A percentile compares a stretch with the other conserved stretches of the same genome.
Evolutionary conservation across 2,329 filamentous ascomycete genomes (phyloP).

Genomic region (Pseudofabraea citricarpa): DNA sequence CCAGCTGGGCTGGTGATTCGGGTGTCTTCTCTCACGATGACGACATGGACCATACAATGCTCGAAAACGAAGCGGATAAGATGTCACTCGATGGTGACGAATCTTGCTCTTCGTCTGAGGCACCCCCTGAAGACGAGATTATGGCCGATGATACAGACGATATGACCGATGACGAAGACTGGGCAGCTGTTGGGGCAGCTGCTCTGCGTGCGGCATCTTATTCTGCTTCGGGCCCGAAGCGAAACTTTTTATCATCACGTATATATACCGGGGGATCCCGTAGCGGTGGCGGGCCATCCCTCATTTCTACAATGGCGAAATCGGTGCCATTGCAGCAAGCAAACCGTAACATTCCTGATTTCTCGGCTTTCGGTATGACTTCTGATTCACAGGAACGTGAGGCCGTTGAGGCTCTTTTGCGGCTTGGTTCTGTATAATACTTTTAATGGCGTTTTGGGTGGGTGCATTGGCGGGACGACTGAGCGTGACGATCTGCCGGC

Average conservation of each 20-base stretch:
- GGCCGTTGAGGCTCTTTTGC: slow-evolving; percentile 74
- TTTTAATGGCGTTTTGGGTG: slow-evolving; percentile 18
- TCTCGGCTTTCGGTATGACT: slow-evolving; percentile 33
- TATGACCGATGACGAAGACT: slow-evolving; percentile 92
- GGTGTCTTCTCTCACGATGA: slow-evolving; percentile 72
- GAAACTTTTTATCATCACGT: slow-evolving; percentile 41
- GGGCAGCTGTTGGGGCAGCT: slow-evolving; percentile 83
- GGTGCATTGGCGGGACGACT: slow-evolving; percentile 13
- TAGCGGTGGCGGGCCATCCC: slow-evolving; percentile 28
- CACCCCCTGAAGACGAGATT: slow-evolving; percentile 56
- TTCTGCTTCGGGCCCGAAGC: slow-evolving; percentile 48
- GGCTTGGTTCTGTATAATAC: slow-evolving; percentile 70
- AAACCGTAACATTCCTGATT: slow-evolving; percentile 39
- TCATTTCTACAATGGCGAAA: slow-evolving; percentile 21
- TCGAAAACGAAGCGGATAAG: slow-evolving; percentile 85
- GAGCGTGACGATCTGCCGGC: slow-evolving; percentile 27
- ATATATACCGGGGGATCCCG: slow-evolving; percentile 39
- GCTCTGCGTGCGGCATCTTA: slow-evolving; percentile 69
- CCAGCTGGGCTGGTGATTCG: slow-evolving; percentile 66
- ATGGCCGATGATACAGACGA: slow-evolving; percentile 77
- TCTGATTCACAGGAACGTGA: slow-evolving; percentile 73
- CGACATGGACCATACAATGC: slow-evolving; percentile 56
- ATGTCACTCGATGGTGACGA: slow-evolving; percentile 83
- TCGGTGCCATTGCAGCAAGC: slow-evolving; percentile 32
- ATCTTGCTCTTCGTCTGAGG: slow-evolving; percentile 73